Evolutionary conservation across 1,284 basidiomycete genomes (phyloP), one percentile per base, ranked within the genome.

Genomic region (Ustilago tritici): DNA sequence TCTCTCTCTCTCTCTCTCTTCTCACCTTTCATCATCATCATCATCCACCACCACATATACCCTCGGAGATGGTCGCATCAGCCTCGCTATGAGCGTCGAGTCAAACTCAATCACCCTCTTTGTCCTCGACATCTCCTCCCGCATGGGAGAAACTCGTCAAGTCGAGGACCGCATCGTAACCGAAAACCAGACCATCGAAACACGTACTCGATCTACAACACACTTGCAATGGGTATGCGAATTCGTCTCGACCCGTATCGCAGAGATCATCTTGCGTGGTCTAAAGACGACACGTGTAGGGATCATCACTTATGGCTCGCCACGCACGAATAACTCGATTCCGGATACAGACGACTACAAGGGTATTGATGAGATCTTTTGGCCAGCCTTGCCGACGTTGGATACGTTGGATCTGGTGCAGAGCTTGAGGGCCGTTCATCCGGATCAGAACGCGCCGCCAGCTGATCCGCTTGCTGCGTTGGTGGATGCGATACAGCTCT

Each of bases 221-320:
- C 92, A 93, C 82, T 88, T 98, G 32, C 90, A 93, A 82, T 93
- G 92, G 90, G 90, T 90, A 0, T 89, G 95, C 62, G 93, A 95
- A 82, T 95, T 92, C 81, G 92, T 95, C 23, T 93, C 93, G 82
- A 89, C 94, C 65, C 93, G 93, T 86, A 90, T 95, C 43, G 93
- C 95, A 84, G 93, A 95, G 78, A 93, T 95, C 91, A 94, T 97
- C 70, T 94, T 92, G 84, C 91, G 92, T 76, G 93, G 92, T 6
- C 89, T 95, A 50, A 97, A 97, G 88, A 96, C 95, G 11, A 95
- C 96, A 82, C 91, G 93, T 80, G 94, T 94, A 82, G 93, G 93
- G 19, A 90, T 98, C 38, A 90, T 96, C 54, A 87, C 92, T 4
- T 95, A 94, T 82, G 95, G 95, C 49, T 80, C 66, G 41, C 61